These are phyloP conservation scores for Anthostomella pinea DNA, from an alignment of 2,329 filamentous ascomycete genomes.

Conservation along the genomic window DNA sequence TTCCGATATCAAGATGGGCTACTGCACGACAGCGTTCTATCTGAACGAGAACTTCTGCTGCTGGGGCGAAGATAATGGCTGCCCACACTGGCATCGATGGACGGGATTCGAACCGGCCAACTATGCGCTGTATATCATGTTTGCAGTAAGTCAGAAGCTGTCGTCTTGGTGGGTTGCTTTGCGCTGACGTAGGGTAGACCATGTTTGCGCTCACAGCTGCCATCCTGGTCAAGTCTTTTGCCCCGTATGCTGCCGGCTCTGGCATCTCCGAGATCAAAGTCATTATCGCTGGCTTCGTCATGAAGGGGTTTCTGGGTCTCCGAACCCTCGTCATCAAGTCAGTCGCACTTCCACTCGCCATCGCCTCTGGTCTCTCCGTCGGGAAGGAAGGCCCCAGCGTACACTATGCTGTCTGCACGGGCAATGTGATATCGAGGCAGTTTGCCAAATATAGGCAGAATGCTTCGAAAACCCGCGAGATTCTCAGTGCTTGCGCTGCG, in stretches of 20 bases:
- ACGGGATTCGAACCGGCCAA: slow-evolving; percentile 74
- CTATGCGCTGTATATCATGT: slow-evolving; percentile 83
- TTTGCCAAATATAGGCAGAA: slow-evolving; percentile 92
- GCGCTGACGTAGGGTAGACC: no score
- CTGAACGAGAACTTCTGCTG: slow-evolving; percentile 97
- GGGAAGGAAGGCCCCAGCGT: slow-evolving; percentile 98
- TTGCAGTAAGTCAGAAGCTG: slow-evolving; percentile 57
- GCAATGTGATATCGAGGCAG: slow-evolving; percentile 90
- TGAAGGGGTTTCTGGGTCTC: slow-evolving; percentile 94
- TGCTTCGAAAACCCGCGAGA: slow-evolving; percentile 91
- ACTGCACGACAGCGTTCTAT: slow-evolving; percentile 94
- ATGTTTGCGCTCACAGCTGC: slow-evolving; percentile 81
- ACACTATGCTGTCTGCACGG: slow-evolving; percentile 97
- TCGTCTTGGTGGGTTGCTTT: slow-evolving; percentile 12
- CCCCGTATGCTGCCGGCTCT: slow-evolving; percentile 92
- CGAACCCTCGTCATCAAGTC: slow-evolving; percentile 95
- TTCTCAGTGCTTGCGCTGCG: slow-evolving; percentile 89
- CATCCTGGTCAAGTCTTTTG: slow-evolving; percentile 82
- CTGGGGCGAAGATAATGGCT: slow-evolving; percentile 91
- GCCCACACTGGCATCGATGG: slow-evolving; percentile 87
- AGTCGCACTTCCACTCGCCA: slow-evolving; percentile 83
- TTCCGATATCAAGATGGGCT: slow-evolving; percentile 91
- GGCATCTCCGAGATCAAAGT: slow-evolving; percentile 99
- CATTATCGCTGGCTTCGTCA: slow-evolving; percentile 97
- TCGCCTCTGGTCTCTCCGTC: slow-evolving; percentile 89